phyloP scores from a whole-genome alignment of 371 early-diverging fungal species.

The Mucor mucedo region DNA sequence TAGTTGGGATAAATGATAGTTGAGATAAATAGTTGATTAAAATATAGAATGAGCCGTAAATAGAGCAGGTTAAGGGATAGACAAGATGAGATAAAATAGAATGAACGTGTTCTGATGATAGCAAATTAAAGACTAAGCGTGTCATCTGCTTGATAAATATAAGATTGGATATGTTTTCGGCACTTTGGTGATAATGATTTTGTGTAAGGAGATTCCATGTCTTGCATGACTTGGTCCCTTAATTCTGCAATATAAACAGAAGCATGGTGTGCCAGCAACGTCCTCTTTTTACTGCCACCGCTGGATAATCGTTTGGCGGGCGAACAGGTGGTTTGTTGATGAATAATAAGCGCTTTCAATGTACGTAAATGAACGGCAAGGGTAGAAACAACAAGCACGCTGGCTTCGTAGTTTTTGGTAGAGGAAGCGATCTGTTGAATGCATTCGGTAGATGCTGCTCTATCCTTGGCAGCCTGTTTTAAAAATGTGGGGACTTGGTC shows the following conservation, averaged over 20 bases:
- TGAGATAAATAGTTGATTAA: too few species aligned
- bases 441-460: constrained; percentile 29
- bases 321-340: constrained; percentile 16
- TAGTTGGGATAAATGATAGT: too few species aligned
- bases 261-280: constrained; percentile 20
- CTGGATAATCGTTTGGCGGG: neutral
- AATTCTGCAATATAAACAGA: constrained; percentile 28
- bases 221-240: constrained; percentile 28
- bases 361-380: constrained; percentile 35
- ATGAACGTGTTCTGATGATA: too few species aligned
- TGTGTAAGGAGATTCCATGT: constrained; percentile 26
- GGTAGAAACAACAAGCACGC: constrained; percentile 32
- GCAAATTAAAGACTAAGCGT: constrained; percentile 29
- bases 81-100: neutral
- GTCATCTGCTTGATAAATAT: constrained; percentile 35
- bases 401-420: constrained; percentile 33
- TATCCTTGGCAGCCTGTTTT: constrained; percentile 28
- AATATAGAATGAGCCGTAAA: neutral
- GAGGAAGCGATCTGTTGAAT: constrained; percentile 30
- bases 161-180: constrained; percentile 30
- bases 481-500: constrained; percentile 20
- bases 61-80: neutral
- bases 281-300: neutral
- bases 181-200: constrained; percentile 15
- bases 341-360: constrained; percentile 23